Evolutionary conservation across 2,329 filamentous ascomycete species (phyloP).

Genomic region (Geosmithia flava): DNA sequence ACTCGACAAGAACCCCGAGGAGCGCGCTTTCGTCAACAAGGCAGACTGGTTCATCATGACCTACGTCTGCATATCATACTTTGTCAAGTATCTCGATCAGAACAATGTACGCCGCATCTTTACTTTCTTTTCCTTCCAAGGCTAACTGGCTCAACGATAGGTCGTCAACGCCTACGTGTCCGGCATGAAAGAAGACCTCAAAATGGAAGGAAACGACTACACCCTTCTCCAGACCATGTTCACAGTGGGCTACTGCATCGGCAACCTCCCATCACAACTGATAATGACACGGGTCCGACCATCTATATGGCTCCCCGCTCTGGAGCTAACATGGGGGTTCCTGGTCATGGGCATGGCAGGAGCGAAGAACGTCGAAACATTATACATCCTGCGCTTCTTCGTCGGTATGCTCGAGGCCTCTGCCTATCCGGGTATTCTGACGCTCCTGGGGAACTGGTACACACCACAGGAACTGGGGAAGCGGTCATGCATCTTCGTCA

Average conservation of each 20-base stretch:
- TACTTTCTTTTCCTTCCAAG: too few species aligned
- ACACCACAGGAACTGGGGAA: conserved; percentile 26
- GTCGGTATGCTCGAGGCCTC: conserved; percentile 21
- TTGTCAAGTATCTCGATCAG: conserved; percentile 21
- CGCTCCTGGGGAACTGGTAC: conserved; percentile 26
- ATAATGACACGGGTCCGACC: conserved; percentile 9
- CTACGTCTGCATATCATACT: conserved; percentile 20
- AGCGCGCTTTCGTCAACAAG: conserved; percentile 17
- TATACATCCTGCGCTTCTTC: conserved; percentile 24
- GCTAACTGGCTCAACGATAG: too few species aligned
- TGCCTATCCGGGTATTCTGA: conserved; percentile 21
- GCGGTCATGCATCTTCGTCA: conserved; percentile 24
- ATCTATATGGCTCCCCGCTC: conserved; percentile 21
- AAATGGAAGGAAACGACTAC: conserved; percentile 17
- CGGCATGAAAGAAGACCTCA: conserved; percentile 36
- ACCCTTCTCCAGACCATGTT: too few species aligned
- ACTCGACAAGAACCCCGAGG: conserved; percentile 17
- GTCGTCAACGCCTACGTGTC: conserved; percentile 22
- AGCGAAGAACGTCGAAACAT: conserved; percentile 18
- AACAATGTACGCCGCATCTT: conserved; percentile 9
- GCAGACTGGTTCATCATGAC: conserved; percentile 20
- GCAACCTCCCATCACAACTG: too few species aligned
- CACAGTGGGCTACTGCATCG: too few species aligned
- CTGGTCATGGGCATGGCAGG: conserved; percentile 21
- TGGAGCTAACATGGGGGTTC: conserved; percentile 14